Conservation (phyloP, 768 basidiomycete species). For the Mycena capillaripes region DNA sequence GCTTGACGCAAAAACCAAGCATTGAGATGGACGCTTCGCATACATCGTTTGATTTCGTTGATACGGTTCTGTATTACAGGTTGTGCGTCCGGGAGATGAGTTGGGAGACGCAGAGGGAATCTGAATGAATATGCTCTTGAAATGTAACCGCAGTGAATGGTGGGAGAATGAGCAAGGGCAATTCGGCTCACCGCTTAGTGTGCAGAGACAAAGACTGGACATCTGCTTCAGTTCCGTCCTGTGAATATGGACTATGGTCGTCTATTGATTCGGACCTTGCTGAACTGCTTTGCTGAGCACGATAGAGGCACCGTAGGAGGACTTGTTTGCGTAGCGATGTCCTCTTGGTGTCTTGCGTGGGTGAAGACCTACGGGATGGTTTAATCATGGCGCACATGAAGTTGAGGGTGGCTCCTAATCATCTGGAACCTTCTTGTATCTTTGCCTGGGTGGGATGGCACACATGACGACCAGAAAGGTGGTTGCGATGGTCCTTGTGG, state of each 20-base stretch:
- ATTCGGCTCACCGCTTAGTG: not conserved
- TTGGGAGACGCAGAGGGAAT: not conserved
- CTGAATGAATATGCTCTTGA: not conserved
- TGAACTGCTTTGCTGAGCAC: slow-evolving; percentile 1
- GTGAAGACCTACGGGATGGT: not conserved
- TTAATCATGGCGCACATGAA: not conserved
- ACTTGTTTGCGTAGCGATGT: slow-evolving; percentile 30
- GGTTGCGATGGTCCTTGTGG: not conserved
- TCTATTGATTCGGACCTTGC: not conserved
- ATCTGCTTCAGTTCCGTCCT: too few species aligned
- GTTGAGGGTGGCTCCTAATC: not conserved
- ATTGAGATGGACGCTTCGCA: slow-evolving; percentile 8
- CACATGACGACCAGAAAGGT: slow-evolving; percentile 7
- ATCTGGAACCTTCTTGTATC: slow-evolving; percentile 18
- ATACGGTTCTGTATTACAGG: slow-evolving; percentile 23
- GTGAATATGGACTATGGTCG: not conserved
- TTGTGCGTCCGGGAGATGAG: not conserved
- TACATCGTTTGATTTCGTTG: slow-evolving; percentile 17
- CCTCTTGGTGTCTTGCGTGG: not conserved
- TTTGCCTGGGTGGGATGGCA: not conserved
- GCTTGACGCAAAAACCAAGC: slow-evolving; percentile 26
- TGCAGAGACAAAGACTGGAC: not conserved
- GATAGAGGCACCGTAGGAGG: slow-evolving; percentile 18
- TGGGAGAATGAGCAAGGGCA: not conserved
- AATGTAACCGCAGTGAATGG: not conserved